Evolutionary conservation across 2,329 filamentous ascomycete genomes (phyloP), one percentile per base, ranked within the genome.

Genomic region (Eutypella sp.): DNA sequence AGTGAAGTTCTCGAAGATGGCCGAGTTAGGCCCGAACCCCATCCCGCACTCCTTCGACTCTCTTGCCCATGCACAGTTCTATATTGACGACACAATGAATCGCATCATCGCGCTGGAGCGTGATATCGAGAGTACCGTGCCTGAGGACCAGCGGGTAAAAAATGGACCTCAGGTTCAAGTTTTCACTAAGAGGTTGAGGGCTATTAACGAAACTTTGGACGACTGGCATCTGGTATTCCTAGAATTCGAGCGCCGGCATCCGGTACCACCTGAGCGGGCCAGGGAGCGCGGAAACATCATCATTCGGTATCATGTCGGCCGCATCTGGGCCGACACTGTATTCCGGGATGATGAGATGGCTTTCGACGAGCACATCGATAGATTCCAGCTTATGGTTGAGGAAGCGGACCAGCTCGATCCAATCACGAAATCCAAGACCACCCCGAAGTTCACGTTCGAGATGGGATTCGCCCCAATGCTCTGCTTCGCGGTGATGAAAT

Each of bases 391-490:
- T 0, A 62, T 71, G 10, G 52, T 70, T 2, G 47, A 56, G 0
- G 51, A 58, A 15, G 64, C 62, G 0, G 43, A 48, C 0, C 42
- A 44, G 4, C 52, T 61, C 13, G 50, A 54, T 2, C 23, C 34
- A 11, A n/a, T 38, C 10, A 18, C 23, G 8, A 23, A 42, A 3
- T 5, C 22, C 3, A 38, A 24, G 10, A 7, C 11, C 2, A 10
- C 15, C 2, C 40, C 58, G 10, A 64, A 57, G 29, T 73, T 72
- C 50, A 65, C 58, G 20, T 71, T 72, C n/a, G 66, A 69, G 46
- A 65, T 67, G 53, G 69, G 68, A 0, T 70, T 66, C 24, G 53
- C 60, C 3, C 66, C 69, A 0, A 49, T 67, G 9, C 57, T 73
- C 9, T 67, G 64, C 41, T 70, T 67, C 33, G 52, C 69, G 6